Conservation (phyloP, 2,329 filamentous ascomycete genomes). For the Xylaria sp. region DNA sequence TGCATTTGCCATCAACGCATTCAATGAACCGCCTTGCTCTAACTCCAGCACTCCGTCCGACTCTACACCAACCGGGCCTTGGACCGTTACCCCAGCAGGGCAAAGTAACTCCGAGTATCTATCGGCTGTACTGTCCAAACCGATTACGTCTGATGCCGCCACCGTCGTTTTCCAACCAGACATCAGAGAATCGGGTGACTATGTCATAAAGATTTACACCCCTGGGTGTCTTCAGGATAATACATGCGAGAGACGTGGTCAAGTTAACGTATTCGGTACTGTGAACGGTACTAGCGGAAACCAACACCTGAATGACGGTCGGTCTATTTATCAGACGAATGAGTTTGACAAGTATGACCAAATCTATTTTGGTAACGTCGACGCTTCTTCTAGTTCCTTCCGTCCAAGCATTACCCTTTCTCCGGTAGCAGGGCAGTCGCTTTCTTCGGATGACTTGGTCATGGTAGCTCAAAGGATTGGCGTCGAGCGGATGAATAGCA, state of each 20-base stretch:
- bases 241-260: conserved; percentile 79
- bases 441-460: conserved; percentile 67
- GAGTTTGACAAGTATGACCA: conserved; percentile 96
- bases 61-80: conserved; percentile 77
- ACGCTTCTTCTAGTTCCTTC: conserved; percentile 78
- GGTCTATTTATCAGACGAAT: conserved; percentile 87
- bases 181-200: conserved; percentile 89
- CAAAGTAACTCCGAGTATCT: conserved; percentile 82
- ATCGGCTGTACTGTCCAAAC: conserved; percentile 69
- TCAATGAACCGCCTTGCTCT: conserved; percentile 88
- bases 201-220: conserved; percentile 90
- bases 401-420: conserved; percentile 82
- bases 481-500: conserved; percentile 78
- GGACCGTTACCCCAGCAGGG: conserved; percentile 74
- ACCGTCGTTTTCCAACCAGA: conserved; percentile 84
- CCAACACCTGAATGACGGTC: conserved; percentile 62
- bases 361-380: conserved; percentile 86
- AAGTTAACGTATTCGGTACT: conserved; percentile 81
- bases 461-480: conserved; percentile 91
- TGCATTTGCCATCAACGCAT: conserved; percentile 83
- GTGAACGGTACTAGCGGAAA: conserved; percentile 64
- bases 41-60: conserved; percentile 71
- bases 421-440: conserved; percentile 71
- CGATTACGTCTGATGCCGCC: conserved; percentile 67
- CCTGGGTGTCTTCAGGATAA: conserved; percentile 87